phyloP scores from a whole-genome alignment of 208 protist genomes.

The Trypanosoma congolense region DNA sequence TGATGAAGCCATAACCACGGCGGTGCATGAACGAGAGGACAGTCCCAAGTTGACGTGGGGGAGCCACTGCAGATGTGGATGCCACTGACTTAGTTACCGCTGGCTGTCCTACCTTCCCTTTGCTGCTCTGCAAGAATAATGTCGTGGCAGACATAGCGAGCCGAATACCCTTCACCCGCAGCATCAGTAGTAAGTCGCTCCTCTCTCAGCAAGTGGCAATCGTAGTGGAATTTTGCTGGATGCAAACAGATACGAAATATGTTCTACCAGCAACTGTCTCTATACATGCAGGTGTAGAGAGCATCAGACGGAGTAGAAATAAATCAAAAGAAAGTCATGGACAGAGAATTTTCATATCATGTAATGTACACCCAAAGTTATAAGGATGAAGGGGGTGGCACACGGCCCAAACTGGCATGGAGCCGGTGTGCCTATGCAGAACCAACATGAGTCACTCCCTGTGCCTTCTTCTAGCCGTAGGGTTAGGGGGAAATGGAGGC shows the following conservation, averaged over 20 bases:
- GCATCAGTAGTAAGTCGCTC: constrained; percentile 2
- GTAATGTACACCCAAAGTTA: not conserved
- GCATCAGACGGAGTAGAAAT: too few relatives aligned
- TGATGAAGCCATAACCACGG: constrained; percentile 80
- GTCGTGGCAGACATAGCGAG: constrained; percentile 1
- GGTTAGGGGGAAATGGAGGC: not conserved
- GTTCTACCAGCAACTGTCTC: not conserved
- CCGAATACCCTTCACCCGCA: constrained; percentile 9
- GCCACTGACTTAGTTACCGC: not conserved
- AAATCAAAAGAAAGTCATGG: too few relatives aligned
- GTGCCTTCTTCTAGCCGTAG: not conserved
- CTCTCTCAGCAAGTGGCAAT: too few relatives aligned
- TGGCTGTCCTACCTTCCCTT: not conserved
- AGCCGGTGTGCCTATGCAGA: not conserved
- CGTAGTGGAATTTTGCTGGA: too few relatives aligned
- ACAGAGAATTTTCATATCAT: too few relatives aligned
- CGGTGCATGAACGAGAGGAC: constrained; percentile 79
- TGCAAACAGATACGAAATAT: not conserved
- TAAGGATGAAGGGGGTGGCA: not conserved
- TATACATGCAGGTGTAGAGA: not conserved
- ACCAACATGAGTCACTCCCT: not conserved
- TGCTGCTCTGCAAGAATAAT: constrained; percentile 7
- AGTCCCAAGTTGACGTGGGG: constrained; percentile 32
- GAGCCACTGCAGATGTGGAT: not conserved
- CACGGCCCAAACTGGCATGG: not conserved